Evolutionary conservation across 208 protist genomes (phyloP).

Genomic region (Tritrichomonas musculus): DNA sequence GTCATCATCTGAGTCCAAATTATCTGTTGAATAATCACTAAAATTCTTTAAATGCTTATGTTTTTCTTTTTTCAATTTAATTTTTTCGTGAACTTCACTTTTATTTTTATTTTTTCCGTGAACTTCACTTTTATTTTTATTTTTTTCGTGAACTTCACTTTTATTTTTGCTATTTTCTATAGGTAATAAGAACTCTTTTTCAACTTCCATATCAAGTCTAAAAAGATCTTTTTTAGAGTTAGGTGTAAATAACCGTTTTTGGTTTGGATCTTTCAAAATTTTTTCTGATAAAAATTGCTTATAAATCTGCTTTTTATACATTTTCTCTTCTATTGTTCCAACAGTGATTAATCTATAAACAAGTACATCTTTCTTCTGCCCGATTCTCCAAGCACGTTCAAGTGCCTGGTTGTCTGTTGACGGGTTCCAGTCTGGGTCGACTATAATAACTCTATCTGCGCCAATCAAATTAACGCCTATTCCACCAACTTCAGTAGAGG

Average conservation of each 20-base stretch:
- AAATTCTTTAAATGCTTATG: too few species aligned
- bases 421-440: conserved; percentile 92
- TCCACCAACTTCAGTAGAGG: conserved; percentile 89
- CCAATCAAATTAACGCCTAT: conserved; percentile 95
- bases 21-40: too few species aligned
- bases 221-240: conserved; percentile 72
- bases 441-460: conserved; percentile 92
- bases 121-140: too few species aligned
- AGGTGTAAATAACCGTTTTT: conserved; percentile 79
- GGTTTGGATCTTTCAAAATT: conserved; percentile 80
- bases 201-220: conserved; percentile 39
- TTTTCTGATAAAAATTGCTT: conserved; percentile 83
- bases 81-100: too few species aligned
- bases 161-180: too few species aligned
- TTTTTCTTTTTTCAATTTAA: too few species aligned
- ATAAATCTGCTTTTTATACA: conserved; percentile 79
- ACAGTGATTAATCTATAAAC: conserved; percentile 87
- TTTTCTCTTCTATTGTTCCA: conserved; percentile 96
- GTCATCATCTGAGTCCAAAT: too few species aligned
- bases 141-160: too few species aligned
- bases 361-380: conserved; percentile 80
- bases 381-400: conserved; percentile 87
- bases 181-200: background rate
- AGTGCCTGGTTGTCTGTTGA: conserved; percentile 63
- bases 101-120: too few species aligned